Evolutionary conservation across 2,329 filamentous ascomycete genomes (phyloP), one percentile per base, ranked within the genome.

Genomic region (Neofusicoccum kwambonambiense): DNA sequence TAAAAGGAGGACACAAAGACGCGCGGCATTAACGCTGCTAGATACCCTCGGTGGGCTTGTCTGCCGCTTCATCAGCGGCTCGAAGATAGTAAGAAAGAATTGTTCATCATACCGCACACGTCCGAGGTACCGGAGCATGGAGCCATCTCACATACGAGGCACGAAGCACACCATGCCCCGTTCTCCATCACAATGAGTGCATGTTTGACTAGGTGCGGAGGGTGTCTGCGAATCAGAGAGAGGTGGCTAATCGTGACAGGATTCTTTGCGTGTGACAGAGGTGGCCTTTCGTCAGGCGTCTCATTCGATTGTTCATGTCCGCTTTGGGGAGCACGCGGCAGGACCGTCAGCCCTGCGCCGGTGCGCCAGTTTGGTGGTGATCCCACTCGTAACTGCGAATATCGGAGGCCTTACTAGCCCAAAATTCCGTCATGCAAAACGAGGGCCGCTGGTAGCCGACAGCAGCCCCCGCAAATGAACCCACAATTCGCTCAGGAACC

Each of bases 401-500:
- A 60, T 60, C 56, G 56, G 56, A 45, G 56, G 56, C 31, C 31
- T 49, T 35, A 37, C 27, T 22, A 47, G 41, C 37, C 3, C 12
- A 13, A 60, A 37, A 60, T 34, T 45, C 27, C 56, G 41, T 60
- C 56, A 60, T 37, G 4, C 11, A 35, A 37, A 12, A 35, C 31
- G 41, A 60, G 42, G 27, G 56, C 56, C 56, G 56, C 42, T 31
- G 56, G 56, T 47, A 60, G 42, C 56, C 56, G 56, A 45, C 56
- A 13, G 27, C 37, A 37, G 42, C 35, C 56, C 56, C 56, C 56
- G 56, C 56, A 60, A 47, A 60, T 60, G 56, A 60, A 45, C 56
- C 56, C 56, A 60, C 56, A 17, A 60, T 47, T 60, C 31, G 41
- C 31, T 60, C 56, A 60, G 56, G 39, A 60, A 60, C 56, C 56